phyloP scores from a whole-genome alignment of 139 green algal genomes.

The Gonium pectorale region DNA sequence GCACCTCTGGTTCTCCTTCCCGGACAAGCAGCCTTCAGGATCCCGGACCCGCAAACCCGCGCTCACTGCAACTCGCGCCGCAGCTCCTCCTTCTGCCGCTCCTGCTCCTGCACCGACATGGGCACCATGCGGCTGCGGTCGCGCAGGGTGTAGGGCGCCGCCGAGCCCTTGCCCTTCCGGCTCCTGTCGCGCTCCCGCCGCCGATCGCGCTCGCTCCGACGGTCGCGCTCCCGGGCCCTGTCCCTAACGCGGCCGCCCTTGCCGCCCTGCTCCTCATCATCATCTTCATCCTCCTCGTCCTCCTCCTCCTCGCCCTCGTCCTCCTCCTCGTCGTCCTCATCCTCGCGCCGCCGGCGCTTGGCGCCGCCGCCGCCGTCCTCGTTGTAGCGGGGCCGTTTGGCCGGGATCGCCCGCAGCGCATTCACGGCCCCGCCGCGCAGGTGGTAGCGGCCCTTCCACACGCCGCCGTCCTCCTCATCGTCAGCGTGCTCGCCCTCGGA shows the following conservation, averaged over 20 bases:
- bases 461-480: constrained; percentile 7
- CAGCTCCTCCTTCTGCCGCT: constrained; percentile 45
- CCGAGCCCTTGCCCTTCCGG: not conserved
- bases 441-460: constrained; percentile 35
- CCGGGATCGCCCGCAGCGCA: not conserved
- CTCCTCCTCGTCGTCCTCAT: constrained; percentile 46
- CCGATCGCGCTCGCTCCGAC: not conserved
- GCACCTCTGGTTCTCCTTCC: too few relatives aligned
- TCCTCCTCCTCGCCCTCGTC: constrained; percentile 53
- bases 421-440: constrained; percentile 8
- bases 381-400: constrained; percentile 15
- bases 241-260: constrained; percentile 29
- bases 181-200: not conserved
- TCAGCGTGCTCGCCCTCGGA: not conserved
- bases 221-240: not conserved
- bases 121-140: constrained; percentile 40
- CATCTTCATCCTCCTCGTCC: constrained; percentile 29
- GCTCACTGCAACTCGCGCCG: not conserved
- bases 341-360: not conserved
- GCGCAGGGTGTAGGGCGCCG: constrained; percentile 36
- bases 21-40: too few relatives aligned
- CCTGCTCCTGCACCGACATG: constrained; percentile 46
- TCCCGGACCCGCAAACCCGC: not conserved
- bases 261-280: constrained; percentile 13
- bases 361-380: constrained; percentile 5